Base-by-base conservation (phyloP, 306 rosid genomes). In the Cucurbita moschata region DNA sequence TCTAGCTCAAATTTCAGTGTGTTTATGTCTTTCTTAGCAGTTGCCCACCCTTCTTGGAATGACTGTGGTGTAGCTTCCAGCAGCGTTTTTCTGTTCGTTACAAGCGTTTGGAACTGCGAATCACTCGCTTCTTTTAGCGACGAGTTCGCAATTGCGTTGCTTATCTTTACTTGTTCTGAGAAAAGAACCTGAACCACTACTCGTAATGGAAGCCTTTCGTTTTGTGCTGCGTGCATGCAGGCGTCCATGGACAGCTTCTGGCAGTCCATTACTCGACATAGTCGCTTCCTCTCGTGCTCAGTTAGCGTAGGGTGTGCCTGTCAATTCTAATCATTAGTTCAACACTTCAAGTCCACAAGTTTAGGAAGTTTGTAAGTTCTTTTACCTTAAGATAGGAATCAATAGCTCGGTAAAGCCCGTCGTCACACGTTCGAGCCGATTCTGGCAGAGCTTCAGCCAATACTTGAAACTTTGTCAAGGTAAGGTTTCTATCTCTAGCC, bases 371-470 rank as follows among this genome's bases (percentile, higher is more conserved):
- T 2, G 35, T 30, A 30, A 30, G 35, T 30, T 30, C 35, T 4
- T 18, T 81, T 84, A 91, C 99, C 96, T 91, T 95, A 8, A 95
- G 96, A 79, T 95, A 95, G 63, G 96, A 95, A 81, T 95, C 99
- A 49, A 95, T 81, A 10, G 99, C 99, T 82, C 99, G 86, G 77
- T 95, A 95, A 71, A 91, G 97, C 77, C 99, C 99, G 79, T 95
- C 99, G 74, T 95, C 99, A 9, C 96, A 91, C 76, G 90, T 89
- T 82, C 99, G 82, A 68, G 99, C 97, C 57, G 96, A 86, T 64
- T 95, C 99, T n/a, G 99, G 99, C 87, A 95, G 84, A 75, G 99
- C 97, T 82, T 95, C 99, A 4, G 97, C 99, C 55, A 95, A 90
- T 1, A 91, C 99, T 82, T 95, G 99, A 84, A 95, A 95, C 86